A percentile compares a stretch with the other conserved stretches of the same genome.
Evolutionary conservation across 306 rosid genomes (phyloP).

Genomic region (Nissolia schottii): DNA sequence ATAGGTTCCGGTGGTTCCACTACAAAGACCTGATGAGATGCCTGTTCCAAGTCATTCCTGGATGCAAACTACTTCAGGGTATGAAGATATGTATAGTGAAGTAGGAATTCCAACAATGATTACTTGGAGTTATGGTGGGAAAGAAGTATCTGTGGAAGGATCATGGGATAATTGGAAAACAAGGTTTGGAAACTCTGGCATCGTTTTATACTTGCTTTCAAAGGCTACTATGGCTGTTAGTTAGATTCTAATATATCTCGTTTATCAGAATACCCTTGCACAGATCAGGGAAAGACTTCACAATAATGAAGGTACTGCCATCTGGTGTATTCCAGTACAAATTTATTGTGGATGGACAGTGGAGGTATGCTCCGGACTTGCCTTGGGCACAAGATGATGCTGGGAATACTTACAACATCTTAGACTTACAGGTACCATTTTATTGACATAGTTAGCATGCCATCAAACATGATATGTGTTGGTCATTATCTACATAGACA

Average conservation of each 20-base stretch:
- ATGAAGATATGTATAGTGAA: slow-evolving; percentile 57
- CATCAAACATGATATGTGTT: background rate
- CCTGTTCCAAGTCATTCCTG: slow-evolving; percentile 48
- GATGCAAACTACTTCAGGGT: slow-evolving; percentile 49
- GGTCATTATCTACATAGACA: background rate
- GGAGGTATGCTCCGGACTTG: slow-evolving; percentile 63
- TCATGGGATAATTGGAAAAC: slow-evolving; percentile 88
- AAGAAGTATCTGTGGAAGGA: slow-evolving; percentile 72
- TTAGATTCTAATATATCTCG: slow-evolving; percentile 2
- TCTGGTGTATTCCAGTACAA: slow-evolving; percentile 90
- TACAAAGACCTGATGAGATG: slow-evolving; percentile 73
- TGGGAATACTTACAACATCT: slow-evolving; percentile 61
- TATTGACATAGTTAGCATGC: background rate
- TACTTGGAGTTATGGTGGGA: slow-evolving; percentile 74
- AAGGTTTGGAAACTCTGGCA: slow-evolving; percentile 37
- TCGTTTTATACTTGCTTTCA: background rate
- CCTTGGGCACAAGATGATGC: slow-evolving; percentile 66
- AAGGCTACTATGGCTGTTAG: background rate
- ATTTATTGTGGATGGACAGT: slow-evolving; percentile 77
- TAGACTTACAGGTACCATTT: slow-evolving; percentile 71
- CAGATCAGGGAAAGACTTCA: slow-evolving; percentile 83
- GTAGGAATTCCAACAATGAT: slow-evolving; percentile 83
- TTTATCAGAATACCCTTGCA: slow-evolving; percentile 59
- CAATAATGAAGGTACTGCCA: slow-evolving; percentile 73
- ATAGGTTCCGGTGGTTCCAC: slow-evolving; percentile 66